Evolutionary conservation across 768 basidiomycete genomes (phyloP).

Genomic region (Mycena haematopus): DNA sequence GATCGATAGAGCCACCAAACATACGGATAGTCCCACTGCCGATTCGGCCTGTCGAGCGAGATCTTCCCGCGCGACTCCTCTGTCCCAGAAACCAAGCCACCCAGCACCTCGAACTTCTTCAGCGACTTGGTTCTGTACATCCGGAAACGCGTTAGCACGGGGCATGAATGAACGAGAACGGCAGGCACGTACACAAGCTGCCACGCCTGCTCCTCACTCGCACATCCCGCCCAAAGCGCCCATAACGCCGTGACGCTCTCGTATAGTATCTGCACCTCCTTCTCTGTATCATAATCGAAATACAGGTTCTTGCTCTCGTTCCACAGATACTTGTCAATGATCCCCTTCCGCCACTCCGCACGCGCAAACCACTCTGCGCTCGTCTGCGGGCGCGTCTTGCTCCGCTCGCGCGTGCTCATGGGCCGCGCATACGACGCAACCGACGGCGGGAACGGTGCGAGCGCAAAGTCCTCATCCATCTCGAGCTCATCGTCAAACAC

Average conservation of each 20-base stretch:
- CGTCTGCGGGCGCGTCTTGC: slow-evolving; percentile 64
- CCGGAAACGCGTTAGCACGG: slow-evolving; percentile 29
- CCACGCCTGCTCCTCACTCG: slow-evolving; percentile 94
- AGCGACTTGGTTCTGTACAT: slow-evolving; percentile 77
- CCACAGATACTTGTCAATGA: slow-evolving; percentile 96
- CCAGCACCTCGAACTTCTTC: slow-evolving; percentile 95
- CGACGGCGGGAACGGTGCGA: slow-evolving; percentile 91
- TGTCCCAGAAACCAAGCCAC: slow-evolving; percentile 94
- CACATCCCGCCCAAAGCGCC: slow-evolving; percentile 97
- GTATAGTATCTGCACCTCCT: slow-evolving; percentile 90
- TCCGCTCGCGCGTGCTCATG: slow-evolving; percentile 55
- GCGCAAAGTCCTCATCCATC: slow-evolving; percentile 88
- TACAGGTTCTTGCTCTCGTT: slow-evolving; percentile 94
- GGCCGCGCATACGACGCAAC: slow-evolving; percentile 71
- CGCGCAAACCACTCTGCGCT: slow-evolving; percentile 94
- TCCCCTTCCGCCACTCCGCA: slow-evolving; percentile 79
- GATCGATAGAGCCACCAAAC: slow-evolving; percentile 40
- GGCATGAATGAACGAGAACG: not conserved
- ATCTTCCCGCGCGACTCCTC: slow-evolving; percentile 97
- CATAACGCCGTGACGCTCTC: slow-evolving; percentile 98
- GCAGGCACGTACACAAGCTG: slow-evolving; percentile 79
- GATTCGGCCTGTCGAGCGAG: slow-evolving; percentile 94
- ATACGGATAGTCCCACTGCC: slow-evolving; percentile 98
- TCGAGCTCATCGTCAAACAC: slow-evolving; percentile 94
- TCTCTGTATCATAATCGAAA: slow-evolving; percentile 94